Evolutionary conservation across 352 stramenopile species (phyloP), one percentile per base, ranked within the genome.

Genomic region (Phytophthora aleatoria): DNA sequence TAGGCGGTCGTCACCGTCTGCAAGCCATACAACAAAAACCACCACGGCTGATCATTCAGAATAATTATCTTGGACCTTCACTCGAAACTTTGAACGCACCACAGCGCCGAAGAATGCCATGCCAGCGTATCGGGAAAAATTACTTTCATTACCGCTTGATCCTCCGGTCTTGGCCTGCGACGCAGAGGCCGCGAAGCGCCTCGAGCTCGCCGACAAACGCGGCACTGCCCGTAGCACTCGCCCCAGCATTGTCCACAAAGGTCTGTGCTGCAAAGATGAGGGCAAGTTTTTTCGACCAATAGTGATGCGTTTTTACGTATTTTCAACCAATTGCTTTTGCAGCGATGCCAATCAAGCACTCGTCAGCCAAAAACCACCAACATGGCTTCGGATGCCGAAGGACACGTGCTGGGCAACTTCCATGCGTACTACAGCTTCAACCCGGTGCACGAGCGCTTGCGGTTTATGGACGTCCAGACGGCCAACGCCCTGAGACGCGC

Each of bases 341-440:
- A 13, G 12, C 24, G 27, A 56, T 62, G 43, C 50, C 15, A 53
- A 57, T 66, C 55, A 65, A 57, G 15, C 36, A 36, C 15, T 49
- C 20, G 15, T 38, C 39, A 8, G 24, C 26, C 16, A 20, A 20
- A 39, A 31, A 30, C 48, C n/a, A 30, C 9, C 16, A 58, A 45
- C 39, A 77, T 83, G 71, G 67, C 69, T 61, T 71, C 47, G 4
- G 59, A 85, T 39, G 77, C 74, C 1, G 73, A 90, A 53, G 87
- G 84, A 48, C 83, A 94, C 35, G 73, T 92, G 58, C 75, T 93
- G 42, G 87, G 85, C 67, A 94, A 95, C 68, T 92, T 94, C 71
- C 85, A 93, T 42, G 74, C 84, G 35, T 95, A 93, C 63, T 94
- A 93, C 71, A 91, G 77, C 75, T 94, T 93, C 65, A 94, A 93